phyloP scores from a whole-genome alignment of 768 basidiomycete genomes.

The Mycena vitilis region DNA sequence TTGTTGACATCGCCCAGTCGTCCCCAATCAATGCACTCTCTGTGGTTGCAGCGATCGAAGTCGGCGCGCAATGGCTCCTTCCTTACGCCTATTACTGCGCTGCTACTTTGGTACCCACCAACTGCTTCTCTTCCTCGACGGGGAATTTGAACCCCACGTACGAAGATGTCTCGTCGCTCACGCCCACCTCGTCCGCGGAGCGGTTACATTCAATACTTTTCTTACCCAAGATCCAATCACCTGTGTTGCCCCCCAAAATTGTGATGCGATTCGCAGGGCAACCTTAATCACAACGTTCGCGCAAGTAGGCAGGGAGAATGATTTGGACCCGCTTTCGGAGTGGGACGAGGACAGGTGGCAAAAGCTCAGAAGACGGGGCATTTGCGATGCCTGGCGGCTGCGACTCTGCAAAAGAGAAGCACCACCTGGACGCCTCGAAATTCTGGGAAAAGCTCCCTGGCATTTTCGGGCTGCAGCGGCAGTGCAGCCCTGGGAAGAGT shows the following conservation, averaged over 20 bases:
- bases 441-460: not conserved
- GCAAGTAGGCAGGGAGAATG: too few species aligned
- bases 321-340: too few species aligned
- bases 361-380: too few species aligned
- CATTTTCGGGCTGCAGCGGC: not conserved
- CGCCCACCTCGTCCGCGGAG: not conserved
- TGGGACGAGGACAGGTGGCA: too few species aligned
- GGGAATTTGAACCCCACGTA: not conserved
- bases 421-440: not conserved
- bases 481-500: not conserved
- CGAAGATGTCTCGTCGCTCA: not conserved
- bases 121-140: not conserved
- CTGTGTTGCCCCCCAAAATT: too few species aligned
- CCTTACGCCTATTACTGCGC: not conserved
- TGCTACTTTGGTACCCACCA: not conserved
- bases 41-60: not conserved
- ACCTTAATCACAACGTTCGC: too few species aligned
- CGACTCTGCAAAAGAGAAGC: not conserved
- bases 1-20: not conserved
- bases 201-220: not conserved
- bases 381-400: too few species aligned
- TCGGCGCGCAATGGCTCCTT: slow-evolving; percentile 6
- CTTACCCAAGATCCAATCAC: too few species aligned
- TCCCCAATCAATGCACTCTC: not conserved
- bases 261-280: too few species aligned